Conservation (phyloP, 73 alveolate genomes). For the Paramecium caudatum region DNA sequence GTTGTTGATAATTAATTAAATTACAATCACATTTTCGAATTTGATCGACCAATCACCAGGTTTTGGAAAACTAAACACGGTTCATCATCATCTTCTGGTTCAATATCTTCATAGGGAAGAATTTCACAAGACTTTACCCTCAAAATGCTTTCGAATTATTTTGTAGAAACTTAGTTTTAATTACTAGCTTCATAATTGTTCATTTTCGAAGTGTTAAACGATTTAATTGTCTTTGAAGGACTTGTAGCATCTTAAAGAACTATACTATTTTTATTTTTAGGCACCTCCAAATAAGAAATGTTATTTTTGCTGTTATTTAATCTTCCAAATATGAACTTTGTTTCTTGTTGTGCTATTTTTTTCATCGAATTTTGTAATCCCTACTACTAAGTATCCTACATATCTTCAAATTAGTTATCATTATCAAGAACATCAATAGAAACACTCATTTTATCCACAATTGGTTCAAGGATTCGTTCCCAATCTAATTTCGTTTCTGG, state of each 20-base stretch:
- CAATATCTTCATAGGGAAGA: neutral
- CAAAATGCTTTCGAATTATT: neutral
- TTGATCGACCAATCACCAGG: slow-evolving; percentile 44
- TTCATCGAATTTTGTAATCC: slow-evolving; percentile 42
- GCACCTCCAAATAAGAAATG: slow-evolving; percentile 35
- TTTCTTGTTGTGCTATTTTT: slow-evolving; percentile 45
- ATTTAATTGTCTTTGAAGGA: slow-evolving; percentile 2
- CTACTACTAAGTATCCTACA: neutral
- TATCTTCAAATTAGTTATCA: slow-evolving; percentile 29
- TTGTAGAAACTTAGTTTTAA: neutral
- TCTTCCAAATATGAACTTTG: slow-evolving; percentile 40
- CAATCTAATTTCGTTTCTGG: slow-evolving; percentile 19
- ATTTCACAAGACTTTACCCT: slow-evolving; percentile 54
- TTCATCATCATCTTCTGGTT: slow-evolving; percentile 2
- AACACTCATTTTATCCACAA: slow-evolving; percentile 49
- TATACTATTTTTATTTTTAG: neutral
- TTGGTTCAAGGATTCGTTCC: slow-evolving; percentile 15
- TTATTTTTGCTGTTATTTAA: slow-evolving; percentile 30
- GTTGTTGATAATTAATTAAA: slow-evolving; percentile 51
- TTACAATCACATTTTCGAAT: slow-evolving; percentile 48
- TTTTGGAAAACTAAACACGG: slow-evolving; percentile 18
- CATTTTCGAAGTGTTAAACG: slow-evolving; percentile 49
- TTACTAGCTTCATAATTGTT: slow-evolving; percentile 34
- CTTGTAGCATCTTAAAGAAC: slow-evolving; percentile 2
- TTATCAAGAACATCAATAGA: slow-evolving; percentile 37